Evolutionary conservation across 148 eudicot species (phyloP).

Genomic region (Chenopodium berlandieri): DNA sequence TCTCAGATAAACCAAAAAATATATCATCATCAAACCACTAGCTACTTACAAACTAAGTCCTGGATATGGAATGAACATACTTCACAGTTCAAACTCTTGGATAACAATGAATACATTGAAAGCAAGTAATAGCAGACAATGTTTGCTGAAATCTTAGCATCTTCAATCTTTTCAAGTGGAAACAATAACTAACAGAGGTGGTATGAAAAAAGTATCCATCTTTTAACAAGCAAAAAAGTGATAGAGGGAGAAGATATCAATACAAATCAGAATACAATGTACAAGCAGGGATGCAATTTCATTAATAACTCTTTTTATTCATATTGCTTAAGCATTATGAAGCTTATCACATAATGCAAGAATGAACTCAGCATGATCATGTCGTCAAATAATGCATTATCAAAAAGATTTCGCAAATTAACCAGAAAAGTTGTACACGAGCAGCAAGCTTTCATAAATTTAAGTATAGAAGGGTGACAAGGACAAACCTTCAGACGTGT

Average conservation of each 20-base stretch:
- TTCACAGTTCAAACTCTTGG: neutral
- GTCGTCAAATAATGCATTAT: neutral
- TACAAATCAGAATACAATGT: neutral
- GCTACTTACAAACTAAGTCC: neutral
- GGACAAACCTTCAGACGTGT: slow-evolving; percentile 74
- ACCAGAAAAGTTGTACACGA: slow-evolving; percentile 3
- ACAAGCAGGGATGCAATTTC: neutral
- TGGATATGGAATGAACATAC: neutral
- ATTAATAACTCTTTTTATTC: neutral
- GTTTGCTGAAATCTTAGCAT: neutral
- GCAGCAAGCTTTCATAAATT: neutral
- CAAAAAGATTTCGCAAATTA: neutral
- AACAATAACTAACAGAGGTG: neutral
- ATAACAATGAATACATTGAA: neutral
- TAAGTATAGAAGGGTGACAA: slow-evolving; percentile 10
- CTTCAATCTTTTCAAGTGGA: neutral
- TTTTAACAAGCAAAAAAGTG: neutral
- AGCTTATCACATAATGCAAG: neutral
- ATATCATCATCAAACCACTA: neutral
- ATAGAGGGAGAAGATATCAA: neutral
- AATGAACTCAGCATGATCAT: neutral
- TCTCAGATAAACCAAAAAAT: neutral
- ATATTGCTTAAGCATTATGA: neutral
- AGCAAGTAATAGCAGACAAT: neutral
- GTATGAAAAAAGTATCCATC: neutral